These are phyloP conservation scores for Moesziomyces globuligerus DNA, from an alignment of 1,284 basidiomycete genomes.

Conservation along the genomic window DNA sequence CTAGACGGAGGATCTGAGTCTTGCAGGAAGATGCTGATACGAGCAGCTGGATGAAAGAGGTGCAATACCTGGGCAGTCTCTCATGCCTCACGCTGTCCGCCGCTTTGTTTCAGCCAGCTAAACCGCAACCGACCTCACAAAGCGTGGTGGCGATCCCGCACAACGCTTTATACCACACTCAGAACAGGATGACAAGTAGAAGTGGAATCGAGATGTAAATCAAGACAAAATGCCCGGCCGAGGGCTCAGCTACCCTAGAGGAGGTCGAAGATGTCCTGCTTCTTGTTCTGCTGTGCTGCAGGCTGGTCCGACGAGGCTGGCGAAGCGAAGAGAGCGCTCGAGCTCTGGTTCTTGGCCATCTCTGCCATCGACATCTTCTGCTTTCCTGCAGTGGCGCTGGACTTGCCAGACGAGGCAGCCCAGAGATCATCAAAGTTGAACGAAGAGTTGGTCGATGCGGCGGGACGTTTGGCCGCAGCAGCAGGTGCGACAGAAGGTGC, in stretches of 20 bases:
- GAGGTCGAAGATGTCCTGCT: conserved; percentile 58
- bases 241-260: conserved; percentile 32
- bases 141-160: too few species aligned
- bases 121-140: not conserved
- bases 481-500: conserved; percentile 29
- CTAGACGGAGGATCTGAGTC: too few species aligned
- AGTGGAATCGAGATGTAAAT: too few species aligned
- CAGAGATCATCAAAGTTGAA: conserved; percentile 86
- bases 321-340: conserved; percentile 45
- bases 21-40: not conserved
- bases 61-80: too few species aligned
- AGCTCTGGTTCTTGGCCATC: conserved; percentile 65
- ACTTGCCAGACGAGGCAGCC: conserved; percentile 79
- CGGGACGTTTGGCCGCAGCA: conserved; percentile 12
- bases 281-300: conserved; percentile 34
- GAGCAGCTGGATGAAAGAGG: too few species aligned
- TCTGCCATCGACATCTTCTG: conserved; percentile 67
- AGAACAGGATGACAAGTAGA: too few species aligned
- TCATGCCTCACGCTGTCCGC: conserved; percentile 9
- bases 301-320: conserved; percentile 7
- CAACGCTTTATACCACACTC: not conserved
- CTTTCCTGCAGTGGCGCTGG: conserved; percentile 28
- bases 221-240: too few species aligned
- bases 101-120: not conserved
- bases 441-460: conserved; percentile 31